Evolutionary conservation across 805 yeast species (phyloP).

Genomic region (Hemisphaericaspora nanyangensis): DNA sequence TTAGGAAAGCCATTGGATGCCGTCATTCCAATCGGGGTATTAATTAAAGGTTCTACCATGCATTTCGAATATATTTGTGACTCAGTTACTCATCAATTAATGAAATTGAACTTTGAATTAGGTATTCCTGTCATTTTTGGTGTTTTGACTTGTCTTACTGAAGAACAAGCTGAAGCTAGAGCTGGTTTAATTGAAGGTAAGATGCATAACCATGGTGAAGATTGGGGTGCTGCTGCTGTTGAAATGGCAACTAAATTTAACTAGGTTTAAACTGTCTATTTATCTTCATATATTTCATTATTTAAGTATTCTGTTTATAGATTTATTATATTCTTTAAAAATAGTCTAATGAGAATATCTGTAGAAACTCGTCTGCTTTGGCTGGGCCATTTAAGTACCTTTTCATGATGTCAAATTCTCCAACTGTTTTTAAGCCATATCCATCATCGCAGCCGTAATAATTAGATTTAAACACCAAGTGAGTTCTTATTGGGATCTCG

Average conservation of each 20-base stretch:
- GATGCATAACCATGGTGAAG: constrained; percentile 95
- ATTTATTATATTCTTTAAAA: too few species aligned
- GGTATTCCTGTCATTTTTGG: constrained; percentile 88
- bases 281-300: background rate
- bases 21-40: constrained; percentile 87
- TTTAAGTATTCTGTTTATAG: background rate
- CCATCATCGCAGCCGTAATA: too few species aligned
- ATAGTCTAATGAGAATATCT: too few species aligned
- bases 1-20: constrained; percentile 64
- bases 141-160: constrained; percentile 87
- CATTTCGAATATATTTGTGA: constrained; percentile 98
- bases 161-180: constrained; percentile 88
- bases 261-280: constrained; percentile 4
- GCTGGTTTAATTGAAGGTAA: constrained; percentile 76
- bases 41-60: constrained; percentile 96
- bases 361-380: too few species aligned
- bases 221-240: constrained; percentile 99
- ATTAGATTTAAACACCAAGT: too few species aligned
- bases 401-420: too few species aligned
- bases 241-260: constrained; percentile 64
- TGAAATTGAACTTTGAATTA: constrained; percentile 71
- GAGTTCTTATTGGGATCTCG: too few species aligned
- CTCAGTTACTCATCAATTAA: constrained; percentile 76
- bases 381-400: too few species aligned
- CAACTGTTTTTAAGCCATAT: too few species aligned